Evolutionary conservation across 345 rosid genomes (phyloP), one percentile per base, ranked within the genome.

Genomic region (Linum trigynum): DNA sequence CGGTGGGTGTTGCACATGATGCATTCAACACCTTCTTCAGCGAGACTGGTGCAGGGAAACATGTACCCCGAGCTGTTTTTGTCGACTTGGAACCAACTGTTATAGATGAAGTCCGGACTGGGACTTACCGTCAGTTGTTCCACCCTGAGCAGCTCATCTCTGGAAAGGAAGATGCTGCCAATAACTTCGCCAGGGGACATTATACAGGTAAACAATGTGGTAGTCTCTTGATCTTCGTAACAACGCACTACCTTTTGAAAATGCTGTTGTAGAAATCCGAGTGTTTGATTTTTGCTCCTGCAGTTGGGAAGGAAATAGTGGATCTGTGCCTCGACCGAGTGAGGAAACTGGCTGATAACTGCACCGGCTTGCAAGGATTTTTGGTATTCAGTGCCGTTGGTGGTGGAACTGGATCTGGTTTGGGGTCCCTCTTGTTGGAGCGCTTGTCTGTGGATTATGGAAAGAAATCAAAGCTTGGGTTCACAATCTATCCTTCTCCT

Each of bases 11-110:
- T 62, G 73, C 68, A 37, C 76, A 65, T n/a, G 76, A 76, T 69
- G 76, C 79, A n/a, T 75, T 75, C 72, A 75, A 75, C 39, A 75
- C 79, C 48, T 75, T 75, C 79, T 75, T 75, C 69, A 75, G 76
- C 50, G 79, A 76, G 71, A 76, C 79, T 17, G 71, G 79, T 36
- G 66, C 73, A 7, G 79, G 79, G 35, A 76, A 76, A 17, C 79
- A 76, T 50, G 79, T 76, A 9, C 79, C 79, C 2, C 68, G 79
- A 65, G 79, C 79, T 48, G 50, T 76, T 57, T 76, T 72, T 51
- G 68, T 76, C 12, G 79, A 76, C 58, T 60, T 76, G 55, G 79
- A 76, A 59, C 79, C 79, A 32, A 76, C 79, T 0, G 79, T 76
- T 48, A 76, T 76, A 36, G 79, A 76, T 69, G 79, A 76, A 43